phyloP scores from a whole-genome alignment of 352 stramenopile species.

The Phytophthora constricta region DNA sequence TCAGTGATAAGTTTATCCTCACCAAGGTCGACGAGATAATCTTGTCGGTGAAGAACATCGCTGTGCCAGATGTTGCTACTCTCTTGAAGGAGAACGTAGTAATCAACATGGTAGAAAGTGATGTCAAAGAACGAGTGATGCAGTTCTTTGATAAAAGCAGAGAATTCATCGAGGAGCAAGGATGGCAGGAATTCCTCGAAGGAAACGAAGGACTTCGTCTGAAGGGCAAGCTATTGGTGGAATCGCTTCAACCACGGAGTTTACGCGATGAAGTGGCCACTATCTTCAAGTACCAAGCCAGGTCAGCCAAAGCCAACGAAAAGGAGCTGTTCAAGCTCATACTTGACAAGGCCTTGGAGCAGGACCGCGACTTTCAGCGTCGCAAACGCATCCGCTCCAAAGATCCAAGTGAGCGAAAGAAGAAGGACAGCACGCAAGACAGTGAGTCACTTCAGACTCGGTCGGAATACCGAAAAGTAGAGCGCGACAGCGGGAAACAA shows the following conservation, averaged over 20 bases:
- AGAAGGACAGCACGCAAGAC: too few relatives aligned
- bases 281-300: constrained; percentile 17
- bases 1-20: constrained; percentile 22
- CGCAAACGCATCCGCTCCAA: constrained; percentile 10
- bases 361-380: constrained; percentile 24
- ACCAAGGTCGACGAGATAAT: constrained; percentile 26
- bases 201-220: constrained; percentile 10
- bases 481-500: background rate
- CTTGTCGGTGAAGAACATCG: constrained; percentile 25
- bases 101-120: constrained; percentile 14
- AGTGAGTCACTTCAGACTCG: too few relatives aligned
- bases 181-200: constrained; percentile 21
- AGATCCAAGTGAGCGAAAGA: constrained; percentile 8
- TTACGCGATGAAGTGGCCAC: constrained; percentile 12
- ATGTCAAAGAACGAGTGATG: constrained; percentile 20
- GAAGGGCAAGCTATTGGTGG: constrained; percentile 18
- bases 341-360: constrained; percentile 13
- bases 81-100: constrained; percentile 28
- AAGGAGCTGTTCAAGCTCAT: constrained; percentile 26
- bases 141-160: constrained; percentile 21
- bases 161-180: constrained; percentile 25
- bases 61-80: constrained; percentile 18
- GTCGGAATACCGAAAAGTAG: constrained; percentile 5
- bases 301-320: constrained; percentile 10
- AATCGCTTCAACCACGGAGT: constrained; percentile 11